These are phyloP conservation scores for Hyparrhenia diplandra DNA, from an alignment of 176 grass and related monocot genomes.

Conservation along the genomic window DNA sequence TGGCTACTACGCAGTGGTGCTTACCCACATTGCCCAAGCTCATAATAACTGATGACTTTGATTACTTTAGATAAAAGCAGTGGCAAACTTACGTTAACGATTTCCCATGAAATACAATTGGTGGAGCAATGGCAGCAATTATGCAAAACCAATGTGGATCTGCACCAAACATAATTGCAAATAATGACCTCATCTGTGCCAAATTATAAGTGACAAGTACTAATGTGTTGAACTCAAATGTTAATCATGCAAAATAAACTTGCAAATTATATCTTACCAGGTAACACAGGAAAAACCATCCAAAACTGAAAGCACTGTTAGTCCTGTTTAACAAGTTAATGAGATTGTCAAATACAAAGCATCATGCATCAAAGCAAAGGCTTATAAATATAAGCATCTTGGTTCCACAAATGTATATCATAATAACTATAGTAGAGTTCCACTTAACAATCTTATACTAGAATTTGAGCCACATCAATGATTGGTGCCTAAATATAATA, in stretches of 20 bases:
- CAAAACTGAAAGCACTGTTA: constrained; percentile 81
- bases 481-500: neutral
- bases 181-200: neutral
- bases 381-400: neutral
- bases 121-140: constrained; percentile 93
- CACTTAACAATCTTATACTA: neutral
- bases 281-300: constrained; percentile 83
- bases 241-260: neutral
- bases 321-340: constrained; percentile 54
- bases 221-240: neutral
- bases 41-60: neutral
- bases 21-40: neutral
- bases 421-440: neutral
- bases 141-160: constrained; percentile 87
- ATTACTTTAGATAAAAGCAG: neutral
- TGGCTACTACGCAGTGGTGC: neutral
- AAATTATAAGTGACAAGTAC: neutral
- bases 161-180: constrained; percentile 30
- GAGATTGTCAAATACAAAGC: constrained; percentile 14
- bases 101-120: constrained; percentile 77
- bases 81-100: constrained; percentile 74
- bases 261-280: constrained; percentile 47
- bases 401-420: neutral
- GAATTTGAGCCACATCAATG: neutral
- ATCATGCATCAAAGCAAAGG: neutral